Conservation (phyloP, 495 filamentous ascomycete species). For the Podospora pseudopauciseta region DNA sequence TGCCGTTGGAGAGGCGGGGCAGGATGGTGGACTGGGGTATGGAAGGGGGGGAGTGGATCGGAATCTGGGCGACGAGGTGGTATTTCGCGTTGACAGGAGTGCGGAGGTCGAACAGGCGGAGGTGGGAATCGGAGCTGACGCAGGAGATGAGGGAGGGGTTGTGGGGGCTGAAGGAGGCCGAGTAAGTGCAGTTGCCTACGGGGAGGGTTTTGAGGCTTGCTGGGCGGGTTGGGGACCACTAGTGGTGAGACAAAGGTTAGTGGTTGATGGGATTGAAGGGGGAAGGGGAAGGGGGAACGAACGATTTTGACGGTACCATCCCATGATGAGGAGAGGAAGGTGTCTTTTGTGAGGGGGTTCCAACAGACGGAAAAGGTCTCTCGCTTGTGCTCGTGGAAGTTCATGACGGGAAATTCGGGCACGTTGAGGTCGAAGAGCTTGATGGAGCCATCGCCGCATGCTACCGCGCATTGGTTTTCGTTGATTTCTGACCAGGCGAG, state of each 20-base stretch:
- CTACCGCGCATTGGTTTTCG: conserved; percentile 86
- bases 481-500: conserved; percentile 89
- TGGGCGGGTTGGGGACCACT: conserved; percentile 73
- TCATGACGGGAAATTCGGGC: conserved; percentile 75
- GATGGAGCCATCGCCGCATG: conserved; percentile 85
- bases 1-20: conserved; percentile 33
- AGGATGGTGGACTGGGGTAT: conserved; percentile 29
- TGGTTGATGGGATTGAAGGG: neutral
- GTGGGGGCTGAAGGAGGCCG: conserved; percentile 74
- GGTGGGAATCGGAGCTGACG: conserved; percentile 77
- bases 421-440: conserved; percentile 86
- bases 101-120: conserved; percentile 86
- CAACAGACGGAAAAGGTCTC: conserved; percentile 89
- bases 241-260: neutral
- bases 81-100: conserved; percentile 76
- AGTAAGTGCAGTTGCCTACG: conserved; percentile 88
- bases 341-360: conserved; percentile 88
- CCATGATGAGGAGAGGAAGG: conserved; percentile 86
- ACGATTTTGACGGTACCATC: conserved; percentile 88
- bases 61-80: conserved; percentile 72
- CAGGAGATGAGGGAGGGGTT: conserved; percentile 72
- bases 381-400: conserved; percentile 86
- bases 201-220: conserved; percentile 78
- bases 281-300: conserved; percentile 25
- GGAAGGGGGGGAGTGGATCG: conserved; percentile 60